A percentile compares a stretch with the other conserved stretches of the same genome.
These are phyloP conservation scores for Sanghuangporus weigelae DNA, from an alignment of 1,284 basidiomycete genomes.

Conservation along the genomic window DNA sequence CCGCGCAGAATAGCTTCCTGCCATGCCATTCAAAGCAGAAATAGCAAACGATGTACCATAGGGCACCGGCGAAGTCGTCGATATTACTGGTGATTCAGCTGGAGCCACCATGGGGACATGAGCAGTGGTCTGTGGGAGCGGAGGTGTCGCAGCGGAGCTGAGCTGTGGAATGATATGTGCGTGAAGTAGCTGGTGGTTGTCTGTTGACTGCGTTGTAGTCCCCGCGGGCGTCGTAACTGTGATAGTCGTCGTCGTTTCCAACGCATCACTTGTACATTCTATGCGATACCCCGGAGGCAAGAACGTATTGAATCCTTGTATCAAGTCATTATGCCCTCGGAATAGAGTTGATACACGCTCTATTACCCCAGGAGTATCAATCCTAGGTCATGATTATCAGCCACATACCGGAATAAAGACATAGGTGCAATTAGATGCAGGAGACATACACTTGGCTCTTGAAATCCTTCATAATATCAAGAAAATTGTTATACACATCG, in stretches of 20 bases:
- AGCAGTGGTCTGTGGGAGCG: conserved; percentile 20
- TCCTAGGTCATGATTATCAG: conserved; percentile 44
- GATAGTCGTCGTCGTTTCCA: conserved; percentile 71
- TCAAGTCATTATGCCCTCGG: conserved; percentile 88
- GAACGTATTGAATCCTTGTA: conserved; percentile 99
- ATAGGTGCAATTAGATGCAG: neutral
- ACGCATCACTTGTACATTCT: conserved; percentile 78
- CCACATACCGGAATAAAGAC: conserved; percentile 5
- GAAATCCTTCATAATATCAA: conserved; percentile 99
- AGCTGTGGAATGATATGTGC: conserved; percentile 27
- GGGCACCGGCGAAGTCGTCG: conserved; percentile 23
- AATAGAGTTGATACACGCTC: conserved; percentile 95
- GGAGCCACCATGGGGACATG: neutral
- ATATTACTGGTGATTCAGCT: conserved; percentile 10
- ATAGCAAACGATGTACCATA: conserved; percentile 25
- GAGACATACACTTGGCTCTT: conserved; percentile 84
- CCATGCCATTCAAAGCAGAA: conserved; percentile 19
- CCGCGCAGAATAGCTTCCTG: conserved; percentile 20
- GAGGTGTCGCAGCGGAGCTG: conserved; percentile 25
- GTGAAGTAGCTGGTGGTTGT: conserved; percentile 28
- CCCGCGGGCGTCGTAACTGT: conserved; percentile 94
- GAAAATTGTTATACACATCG: conserved; percentile 94
- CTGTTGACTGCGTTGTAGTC: conserved; percentile 57
- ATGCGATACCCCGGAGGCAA: conserved; percentile 96
- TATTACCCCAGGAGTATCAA: conserved; percentile 98